Evolutionary conservation across 2,329 filamentous ascomycete genomes (phyloP), one percentile per base, ranked within the genome.

Genomic region (Diaporthe ilicicola): DNA sequence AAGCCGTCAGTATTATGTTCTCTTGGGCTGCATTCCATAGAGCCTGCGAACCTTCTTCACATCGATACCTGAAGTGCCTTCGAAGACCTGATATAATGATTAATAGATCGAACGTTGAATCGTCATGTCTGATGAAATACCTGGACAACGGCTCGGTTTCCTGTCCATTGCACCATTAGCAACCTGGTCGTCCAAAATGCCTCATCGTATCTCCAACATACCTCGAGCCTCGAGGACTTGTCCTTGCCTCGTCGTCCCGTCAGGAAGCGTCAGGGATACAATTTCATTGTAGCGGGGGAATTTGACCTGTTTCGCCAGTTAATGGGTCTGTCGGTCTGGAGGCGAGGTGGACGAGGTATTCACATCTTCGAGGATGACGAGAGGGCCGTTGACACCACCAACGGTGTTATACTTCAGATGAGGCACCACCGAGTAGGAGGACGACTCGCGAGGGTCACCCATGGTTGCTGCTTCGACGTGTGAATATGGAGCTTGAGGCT

Each of bases 151-250:
- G 96, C 96, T 84, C 95, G 91, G 85, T 92, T 94, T 81, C 95
- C 95, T 98, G 77, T 24, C 9, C 10, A 66, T 46, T 37, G 48
- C 9, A 22, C 53, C 2, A 62, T 73, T 53, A 73, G 72, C 62
- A 44, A 32, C 13, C 13, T 24, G 12, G 10, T 34, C 48, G 27
- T 27, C n/a, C 19, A 59, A 70, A 72, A 66, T 70, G 61, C 70
- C 72, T 71, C 72, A 73, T 34, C 24, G 44, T 24, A 17, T 10
- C 17, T 50, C 7, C 32, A 34, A 75, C 79, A 78, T 85, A 97
- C 95, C 96, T 93, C 95, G 92, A 83, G 96, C 96, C 86, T 99
- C 97, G 77, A 99, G 87, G 76, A 99, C 96, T 84, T 98, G 96
- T 75, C 97, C 96, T 80, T 94, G 95, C 79, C 96, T 90, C 84